These are phyloP conservation scores for Nannizziopsis barbatae DNA, from an alignment of 2,329 filamentous ascomycete species.

Conservation along the genomic window DNA sequence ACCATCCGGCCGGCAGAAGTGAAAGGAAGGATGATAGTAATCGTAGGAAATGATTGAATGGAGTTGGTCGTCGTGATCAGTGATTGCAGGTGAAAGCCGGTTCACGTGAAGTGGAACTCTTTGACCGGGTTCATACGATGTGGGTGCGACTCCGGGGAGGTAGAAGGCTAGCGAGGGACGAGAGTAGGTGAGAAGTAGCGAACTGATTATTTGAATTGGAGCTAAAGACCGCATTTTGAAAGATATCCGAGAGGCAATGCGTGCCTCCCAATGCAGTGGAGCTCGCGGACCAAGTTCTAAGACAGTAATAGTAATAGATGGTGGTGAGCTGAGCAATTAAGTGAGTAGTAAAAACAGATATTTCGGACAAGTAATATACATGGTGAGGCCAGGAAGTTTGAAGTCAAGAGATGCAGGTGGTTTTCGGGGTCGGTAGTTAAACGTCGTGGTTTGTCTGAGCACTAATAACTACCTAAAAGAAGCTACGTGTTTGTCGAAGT, in stretches of 20 bases:
- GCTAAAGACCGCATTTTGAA: constrained; percentile 28
- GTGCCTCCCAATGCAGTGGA: no score
- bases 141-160: constrained; percentile 88
- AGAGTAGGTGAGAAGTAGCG: constrained; percentile 25
- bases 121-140: constrained; percentile 73
- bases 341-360: no score
- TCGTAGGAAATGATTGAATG: constrained; percentile 93
- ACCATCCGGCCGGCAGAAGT: constrained; percentile 71
- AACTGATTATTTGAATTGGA: constrained; percentile 21
- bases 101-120: constrained; percentile 84
- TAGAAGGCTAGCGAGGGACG: constrained; percentile 62
- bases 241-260: background rate
- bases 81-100: constrained; percentile 74
- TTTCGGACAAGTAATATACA: no score
- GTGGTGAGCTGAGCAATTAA: no score
- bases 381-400: no score
- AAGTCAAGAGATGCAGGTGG: no score
- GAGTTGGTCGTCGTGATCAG: constrained; percentile 63
- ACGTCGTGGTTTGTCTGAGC: no score
- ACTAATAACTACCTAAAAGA: no score
- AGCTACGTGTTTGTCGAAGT: no score
- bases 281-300: no score
- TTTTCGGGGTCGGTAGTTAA: no score
- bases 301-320: no score
- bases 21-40: constrained; percentile 81